Evolutionary conservation across 176 grass and related monocot genomes (phyloP).

Genomic region (Oryza rufipogon): DNA sequence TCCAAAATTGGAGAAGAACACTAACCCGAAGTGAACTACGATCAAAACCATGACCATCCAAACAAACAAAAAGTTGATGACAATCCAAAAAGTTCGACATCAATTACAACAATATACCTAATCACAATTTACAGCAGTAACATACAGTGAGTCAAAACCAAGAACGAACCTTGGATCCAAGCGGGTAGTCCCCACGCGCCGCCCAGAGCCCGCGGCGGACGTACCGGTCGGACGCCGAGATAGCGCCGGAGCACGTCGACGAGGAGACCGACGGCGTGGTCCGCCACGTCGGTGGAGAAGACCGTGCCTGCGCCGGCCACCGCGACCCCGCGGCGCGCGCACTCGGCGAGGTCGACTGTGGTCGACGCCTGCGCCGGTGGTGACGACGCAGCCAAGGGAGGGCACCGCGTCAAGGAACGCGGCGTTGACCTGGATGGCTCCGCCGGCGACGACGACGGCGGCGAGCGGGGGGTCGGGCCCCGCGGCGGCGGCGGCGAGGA

Average conservation of each 20-base stretch:
- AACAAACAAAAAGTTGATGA: background rate
- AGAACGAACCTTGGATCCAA: conserved; percentile 51
- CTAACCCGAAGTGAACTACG: too few species aligned
- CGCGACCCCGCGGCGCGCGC: conserved; percentile 33
- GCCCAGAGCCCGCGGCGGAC: conserved; percentile 42
- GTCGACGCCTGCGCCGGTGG: conserved; percentile 37
- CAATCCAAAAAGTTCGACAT: too few species aligned
- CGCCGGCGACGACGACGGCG: background rate
- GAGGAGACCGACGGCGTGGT: conserved; percentile 56
- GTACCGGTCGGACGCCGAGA: conserved; percentile 48
- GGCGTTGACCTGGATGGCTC: background rate
- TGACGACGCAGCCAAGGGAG: conserved; percentile 34
- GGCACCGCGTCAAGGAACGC: conserved; percentile 39
- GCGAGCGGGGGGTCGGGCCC: conserved; percentile 5
- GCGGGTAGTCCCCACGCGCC: conserved; percentile 26
- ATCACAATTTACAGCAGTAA: background rate
- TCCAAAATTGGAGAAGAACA: background rate
- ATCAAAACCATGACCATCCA: too few species aligned
- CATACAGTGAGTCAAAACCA: background rate
- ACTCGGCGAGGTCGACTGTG: conserved; percentile 52
- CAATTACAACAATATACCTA: background rate
- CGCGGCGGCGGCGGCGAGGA: conserved; percentile 22
- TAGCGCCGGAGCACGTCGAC: conserved; percentile 43
- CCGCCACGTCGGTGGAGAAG: conserved; percentile 41
- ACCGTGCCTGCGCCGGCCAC: conserved; percentile 38